These are phyloP conservation scores for Aspergillus spinulosporus DNA, from an alignment of 2,329 filamentous ascomycete species.

Conservation along the genomic window DNA sequence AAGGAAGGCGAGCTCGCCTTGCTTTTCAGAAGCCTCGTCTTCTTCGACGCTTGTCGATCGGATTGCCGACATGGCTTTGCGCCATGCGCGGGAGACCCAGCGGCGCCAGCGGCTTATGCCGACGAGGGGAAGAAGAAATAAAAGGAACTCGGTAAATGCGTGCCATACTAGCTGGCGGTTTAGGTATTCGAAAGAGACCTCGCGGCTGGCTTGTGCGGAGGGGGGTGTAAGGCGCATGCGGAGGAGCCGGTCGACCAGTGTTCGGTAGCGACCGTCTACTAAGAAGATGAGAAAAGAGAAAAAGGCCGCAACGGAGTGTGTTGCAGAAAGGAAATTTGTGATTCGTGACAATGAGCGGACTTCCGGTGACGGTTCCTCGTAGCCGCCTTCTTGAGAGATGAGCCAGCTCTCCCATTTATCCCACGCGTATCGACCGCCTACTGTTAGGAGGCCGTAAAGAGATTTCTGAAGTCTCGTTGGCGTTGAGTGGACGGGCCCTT, in stretches of 20 bases:
- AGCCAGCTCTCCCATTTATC: conserved; percentile 88
- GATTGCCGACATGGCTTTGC: conserved; percentile 70
- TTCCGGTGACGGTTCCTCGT: conserved; percentile 59
- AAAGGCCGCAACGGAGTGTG: conserved; percentile 79
- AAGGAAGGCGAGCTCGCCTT: conserved; percentile 78
- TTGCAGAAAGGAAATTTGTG: conserved; percentile 67
- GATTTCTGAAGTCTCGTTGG: conserved; percentile 82
- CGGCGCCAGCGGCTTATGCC: conserved; percentile 90
- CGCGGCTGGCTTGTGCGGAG: conserved; percentile 79
- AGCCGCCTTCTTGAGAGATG: conserved; percentile 72
- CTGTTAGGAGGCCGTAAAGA: conserved; percentile 79
- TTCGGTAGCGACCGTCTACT: conserved; percentile 88
- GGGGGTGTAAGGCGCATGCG: conserved; percentile 82
- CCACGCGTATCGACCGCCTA: conserved; percentile 88
- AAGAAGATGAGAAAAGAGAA: conserved; percentile 88
- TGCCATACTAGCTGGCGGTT: conserved; percentile 99
- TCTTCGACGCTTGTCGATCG: conserved; percentile 50
- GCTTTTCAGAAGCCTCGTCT: conserved; percentile 54
- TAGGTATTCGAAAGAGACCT: conserved; percentile 96
- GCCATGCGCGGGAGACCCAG: conserved; percentile 83
- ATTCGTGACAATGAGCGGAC: conserved; percentile 63
- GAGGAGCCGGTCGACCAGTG: conserved; percentile 80
- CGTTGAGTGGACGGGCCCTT: conserved; percentile 62
- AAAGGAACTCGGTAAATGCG: conserved; percentile 98
- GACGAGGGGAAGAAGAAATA: conserved; percentile 95